These are phyloP conservation scores for Xanthoconium separans DNA, from an alignment of 1,284 basidiomycete genomes.

Conservation along the genomic window DNA sequence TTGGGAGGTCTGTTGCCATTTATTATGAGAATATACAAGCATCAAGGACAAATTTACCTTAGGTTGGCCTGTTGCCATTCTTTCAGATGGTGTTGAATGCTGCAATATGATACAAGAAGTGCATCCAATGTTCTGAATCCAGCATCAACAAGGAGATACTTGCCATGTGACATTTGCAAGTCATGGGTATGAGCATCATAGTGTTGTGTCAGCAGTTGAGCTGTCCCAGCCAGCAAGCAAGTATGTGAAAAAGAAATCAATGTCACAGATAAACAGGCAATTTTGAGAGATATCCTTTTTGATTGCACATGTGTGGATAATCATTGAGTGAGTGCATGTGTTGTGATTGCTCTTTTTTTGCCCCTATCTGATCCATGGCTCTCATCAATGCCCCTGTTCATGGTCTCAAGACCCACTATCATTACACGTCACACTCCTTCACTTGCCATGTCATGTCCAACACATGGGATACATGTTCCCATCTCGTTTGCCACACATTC, in stretches of 20 bases:
- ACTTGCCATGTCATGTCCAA: too few relatives aligned
- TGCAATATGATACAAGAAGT: background rate
- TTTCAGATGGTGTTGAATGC: slow-evolving; percentile 4
- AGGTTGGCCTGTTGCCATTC: background rate
- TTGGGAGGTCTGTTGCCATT: background rate
- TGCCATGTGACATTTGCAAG: background rate
- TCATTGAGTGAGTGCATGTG: background rate
- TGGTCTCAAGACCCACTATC: too few relatives aligned
- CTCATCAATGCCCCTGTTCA: too few relatives aligned
- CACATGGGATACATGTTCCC: too few relatives aligned
- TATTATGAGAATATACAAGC: background rate
- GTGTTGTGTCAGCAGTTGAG: background rate
- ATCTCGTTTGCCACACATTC: too few relatives aligned
- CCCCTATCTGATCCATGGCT: too few relatives aligned
- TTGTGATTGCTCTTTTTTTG: too few relatives aligned
- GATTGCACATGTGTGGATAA: background rate
- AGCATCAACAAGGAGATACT: background rate
- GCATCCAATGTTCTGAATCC: background rate
- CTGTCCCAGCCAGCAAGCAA: background rate
- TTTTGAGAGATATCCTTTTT: background rate
- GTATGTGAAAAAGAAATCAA: background rate
- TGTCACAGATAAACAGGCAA: background rate
- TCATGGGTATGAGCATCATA: background rate
- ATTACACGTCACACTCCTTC: too few relatives aligned
- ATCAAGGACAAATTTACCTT: background rate